A percentile compares a stretch with the other conserved stretches of the same genome.
phyloP scores from a whole-genome alignment of 2,329 filamentous ascomycete genomes.

The Fusarium sp. region DNA sequence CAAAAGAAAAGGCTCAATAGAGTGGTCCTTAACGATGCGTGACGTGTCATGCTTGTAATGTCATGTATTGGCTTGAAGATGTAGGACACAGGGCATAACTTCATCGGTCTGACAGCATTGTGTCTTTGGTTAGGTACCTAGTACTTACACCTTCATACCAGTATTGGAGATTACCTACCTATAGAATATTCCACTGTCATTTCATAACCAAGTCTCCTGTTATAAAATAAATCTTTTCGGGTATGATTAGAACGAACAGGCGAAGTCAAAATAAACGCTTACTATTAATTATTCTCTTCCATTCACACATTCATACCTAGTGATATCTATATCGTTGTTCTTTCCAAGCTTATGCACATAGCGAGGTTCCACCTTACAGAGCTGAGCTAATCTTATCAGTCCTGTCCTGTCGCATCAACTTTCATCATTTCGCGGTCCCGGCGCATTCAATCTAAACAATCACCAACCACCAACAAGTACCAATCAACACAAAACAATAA shows the following conservation, averaged over 20 bases:
- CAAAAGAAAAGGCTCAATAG: neutral
- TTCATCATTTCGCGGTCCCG: constrained; percentile 10
- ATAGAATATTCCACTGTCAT: neutral
- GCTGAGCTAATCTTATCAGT: constrained; percentile 11
- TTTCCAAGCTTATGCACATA: constrained; percentile 18
- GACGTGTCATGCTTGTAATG: neutral
- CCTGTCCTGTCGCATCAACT: constrained; percentile 13
- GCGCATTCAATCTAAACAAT: constrained; percentile 6
- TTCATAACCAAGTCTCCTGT: neutral
- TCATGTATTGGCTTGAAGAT: neutral
- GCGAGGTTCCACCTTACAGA: constrained; percentile 3
- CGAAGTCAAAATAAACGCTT: neutral
- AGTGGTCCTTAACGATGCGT: neutral
- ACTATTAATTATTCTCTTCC: neutral
- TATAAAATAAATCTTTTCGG: neutral
- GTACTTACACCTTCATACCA: neutral
- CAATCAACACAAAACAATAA: constrained; percentile 3
- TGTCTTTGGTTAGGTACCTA: neutral
- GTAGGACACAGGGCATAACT: neutral
- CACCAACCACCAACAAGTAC: neutral
- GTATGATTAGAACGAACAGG: too few relatives aligned
- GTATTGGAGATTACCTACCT: neutral
- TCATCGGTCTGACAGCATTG: neutral
- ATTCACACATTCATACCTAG: neutral
- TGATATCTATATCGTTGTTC: neutral